Conservation (phyloP, 2,329 filamentous ascomycete species). For the Blastomyces silverae region DNA sequence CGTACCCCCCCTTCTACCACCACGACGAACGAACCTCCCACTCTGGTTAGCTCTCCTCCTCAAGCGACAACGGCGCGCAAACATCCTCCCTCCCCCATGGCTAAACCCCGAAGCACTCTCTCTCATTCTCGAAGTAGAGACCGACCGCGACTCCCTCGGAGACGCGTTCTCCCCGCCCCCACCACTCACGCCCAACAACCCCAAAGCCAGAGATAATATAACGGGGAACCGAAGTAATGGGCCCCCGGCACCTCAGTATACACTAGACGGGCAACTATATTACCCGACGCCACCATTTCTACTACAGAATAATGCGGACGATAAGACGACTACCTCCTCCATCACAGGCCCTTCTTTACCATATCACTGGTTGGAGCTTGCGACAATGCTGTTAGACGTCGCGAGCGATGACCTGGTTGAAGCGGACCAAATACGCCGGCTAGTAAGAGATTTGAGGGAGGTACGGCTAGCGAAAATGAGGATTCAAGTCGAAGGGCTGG, state of each 20-base stretch:
- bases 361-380: conserved; percentile 92
- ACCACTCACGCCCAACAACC: conserved; percentile 48
- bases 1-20: conserved; percentile 69
- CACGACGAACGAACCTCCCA: conserved; percentile 69
- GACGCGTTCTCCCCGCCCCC: conserved; percentile 72
- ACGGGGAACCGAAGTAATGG: conserved; percentile 21
- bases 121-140: conserved; percentile 74
- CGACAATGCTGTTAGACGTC: conserved; percentile 77
- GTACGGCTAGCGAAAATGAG: conserved; percentile 85
- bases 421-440: conserved; percentile 63
- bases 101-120: conserved; percentile 68
- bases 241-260: conserved; percentile 24
- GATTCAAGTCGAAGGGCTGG: conserved; percentile 63
- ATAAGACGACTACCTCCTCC: conserved; percentile 9
- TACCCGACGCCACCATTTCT: conserved; percentile 66
- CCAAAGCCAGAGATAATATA: conserved; percentile 20
- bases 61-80: conserved; percentile 87
- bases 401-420: conserved; percentile 75
- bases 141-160: conserved; percentile 53
- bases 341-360: conserved; percentile 53
- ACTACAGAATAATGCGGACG: conserved; percentile 61
- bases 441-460: conserved; percentile 77
- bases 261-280: conserved; percentile 38
- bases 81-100: conserved; percentile 88
- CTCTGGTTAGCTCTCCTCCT: conserved; percentile 93